A percentile compares a stretch with the other conserved stretches of the same genome.
Conservation (phyloP, 352 stramenopile genomes). For the Globisporangium lucens region DNA sequence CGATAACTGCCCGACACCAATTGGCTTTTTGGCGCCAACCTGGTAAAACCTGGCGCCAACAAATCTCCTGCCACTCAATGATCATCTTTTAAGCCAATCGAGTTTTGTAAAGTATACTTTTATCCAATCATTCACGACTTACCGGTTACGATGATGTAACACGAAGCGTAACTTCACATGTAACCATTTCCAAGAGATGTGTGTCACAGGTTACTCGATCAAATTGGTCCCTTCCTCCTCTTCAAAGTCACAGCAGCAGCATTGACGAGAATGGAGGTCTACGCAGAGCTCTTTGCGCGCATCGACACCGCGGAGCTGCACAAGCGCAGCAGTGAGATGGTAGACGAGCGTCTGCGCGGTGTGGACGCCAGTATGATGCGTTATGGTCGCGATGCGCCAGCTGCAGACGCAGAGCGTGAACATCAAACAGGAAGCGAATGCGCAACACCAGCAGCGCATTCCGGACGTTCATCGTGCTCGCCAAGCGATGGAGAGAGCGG, state of each 20-base stretch:
- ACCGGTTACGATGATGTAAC: too few relatives aligned
- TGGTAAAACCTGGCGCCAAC: too few relatives aligned
- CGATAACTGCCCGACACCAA: not conserved
- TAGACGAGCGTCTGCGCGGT: not conserved
- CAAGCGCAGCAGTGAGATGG: not conserved
- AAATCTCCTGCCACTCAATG: too few relatives aligned
- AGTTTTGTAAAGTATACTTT: too few relatives aligned
- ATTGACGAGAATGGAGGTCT: not conserved
- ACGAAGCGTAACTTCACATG: not conserved
- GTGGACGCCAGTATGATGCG: not conserved
- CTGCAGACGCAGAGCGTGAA: not conserved
- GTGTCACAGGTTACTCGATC: not conserved
- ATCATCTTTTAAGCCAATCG: too few relatives aligned
- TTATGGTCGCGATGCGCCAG: not conserved
- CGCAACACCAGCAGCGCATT: not conserved
- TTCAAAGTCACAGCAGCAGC: not conserved
- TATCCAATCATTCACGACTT: too few relatives aligned
- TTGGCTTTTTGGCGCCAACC: not conserved
- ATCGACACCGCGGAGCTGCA: not conserved
- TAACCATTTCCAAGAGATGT: not conserved
- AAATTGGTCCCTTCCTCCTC: not conserved
- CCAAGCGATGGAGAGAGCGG: not conserved
- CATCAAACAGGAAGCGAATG: not conserved
- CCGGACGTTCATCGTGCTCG: not conserved
- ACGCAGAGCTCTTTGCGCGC: not conserved